Conservation (phyloP, 2,329 filamentous ascomycete genomes). For the Macrophomina pseudophaseolina region DNA sequence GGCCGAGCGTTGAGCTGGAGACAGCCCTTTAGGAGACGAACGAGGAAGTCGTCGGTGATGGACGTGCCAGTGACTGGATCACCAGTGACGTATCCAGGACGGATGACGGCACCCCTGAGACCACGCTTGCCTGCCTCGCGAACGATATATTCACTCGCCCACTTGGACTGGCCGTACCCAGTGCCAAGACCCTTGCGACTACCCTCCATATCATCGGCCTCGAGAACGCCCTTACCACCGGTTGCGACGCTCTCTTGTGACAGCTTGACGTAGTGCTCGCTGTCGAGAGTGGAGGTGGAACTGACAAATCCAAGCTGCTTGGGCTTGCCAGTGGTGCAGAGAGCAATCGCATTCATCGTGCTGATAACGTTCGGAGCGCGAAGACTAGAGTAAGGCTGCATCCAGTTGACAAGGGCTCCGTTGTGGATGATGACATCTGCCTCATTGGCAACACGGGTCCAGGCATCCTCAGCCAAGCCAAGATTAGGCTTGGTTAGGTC, state of each 20-base stretch:
- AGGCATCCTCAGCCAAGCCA: constrained; percentile 69
- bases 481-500: constrained; percentile 75
- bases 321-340: constrained; percentile 77
- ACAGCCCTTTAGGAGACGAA: constrained; percentile 86
- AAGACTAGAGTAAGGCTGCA: constrained; percentile 72
- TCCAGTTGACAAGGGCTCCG: constrained; percentile 64
- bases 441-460: constrained; percentile 67
- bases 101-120: constrained; percentile 74
- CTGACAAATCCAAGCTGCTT: constrained; percentile 84
- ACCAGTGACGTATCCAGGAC: constrained; percentile 85
- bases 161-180: constrained; percentile 92
- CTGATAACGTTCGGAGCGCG: constrained; percentile 78
- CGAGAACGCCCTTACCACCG: constrained; percentile 69
- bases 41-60: constrained; percentile 86
- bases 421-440: constrained; percentile 79
- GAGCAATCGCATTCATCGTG: constrained; percentile 74
- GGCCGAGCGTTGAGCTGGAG: constrained; percentile 77
- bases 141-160: constrained; percentile 75
- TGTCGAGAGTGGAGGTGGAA: constrained; percentile 83
- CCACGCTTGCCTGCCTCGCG: constrained; percentile 80
- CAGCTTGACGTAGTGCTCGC: constrained; percentile 76
- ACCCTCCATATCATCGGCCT: constrained; percentile 78
- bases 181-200: constrained; percentile 78
- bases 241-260: constrained; percentile 66
- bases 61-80: constrained; percentile 71